Evolutionary conservation across 2,329 filamentous ascomycete species (phyloP).

Genomic region (Penicillium hesseltinei): DNA sequence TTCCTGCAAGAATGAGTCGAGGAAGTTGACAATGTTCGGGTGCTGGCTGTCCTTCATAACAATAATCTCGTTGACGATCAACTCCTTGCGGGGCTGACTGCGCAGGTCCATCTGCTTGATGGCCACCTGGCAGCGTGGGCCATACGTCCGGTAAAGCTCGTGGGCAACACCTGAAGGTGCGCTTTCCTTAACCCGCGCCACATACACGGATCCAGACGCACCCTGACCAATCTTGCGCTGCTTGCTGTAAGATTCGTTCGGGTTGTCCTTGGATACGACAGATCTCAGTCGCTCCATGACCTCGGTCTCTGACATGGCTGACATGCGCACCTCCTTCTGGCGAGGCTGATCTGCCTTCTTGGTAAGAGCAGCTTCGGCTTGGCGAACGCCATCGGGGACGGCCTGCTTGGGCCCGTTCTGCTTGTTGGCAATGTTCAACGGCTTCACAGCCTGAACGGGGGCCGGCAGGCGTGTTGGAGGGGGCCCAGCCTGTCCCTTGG

Average conservation of each 20-base stretch:
- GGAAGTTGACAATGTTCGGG: slow-evolving; percentile 97
- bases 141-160: slow-evolving; percentile 74
- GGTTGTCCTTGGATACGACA: slow-evolving; percentile 93
- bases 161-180: slow-evolving; percentile 78
- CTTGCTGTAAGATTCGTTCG: slow-evolving; percentile 93
- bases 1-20: slow-evolving; percentile 94
- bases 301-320: slow-evolving; percentile 93
- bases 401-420: slow-evolving; percentile 48
- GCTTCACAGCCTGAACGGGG: slow-evolving; percentile 64
- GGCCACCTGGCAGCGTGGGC: slow-evolving; percentile 81
- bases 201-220: slow-evolving; percentile 95
- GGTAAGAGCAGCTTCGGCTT: slow-evolving; percentile 83
- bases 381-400: slow-evolving; percentile 69
- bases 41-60: slow-evolving; percentile 99
- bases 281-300: slow-evolving; percentile 95
- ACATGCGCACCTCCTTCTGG: slow-evolving; percentile 95
- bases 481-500: slow-evolving; percentile 42
- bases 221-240: slow-evolving; percentile 99
- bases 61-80: slow-evolving; percentile 99
- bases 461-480: slow-evolving; percentile 59
- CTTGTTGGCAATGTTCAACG: slow-evolving; percentile 73
- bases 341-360: slow-evolving; percentile 69
- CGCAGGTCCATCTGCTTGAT: slow-evolving; percentile 99
- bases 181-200: slow-evolving; percentile 88
- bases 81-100: slow-evolving; percentile 92